A percentile compares a stretch with the other conserved stretches of the same genome.
These are phyloP conservation scores for Aspergillus fumigatiaffinis DNA, from an alignment of 2,329 filamentous ascomycete species.

Conservation along the genomic window DNA sequence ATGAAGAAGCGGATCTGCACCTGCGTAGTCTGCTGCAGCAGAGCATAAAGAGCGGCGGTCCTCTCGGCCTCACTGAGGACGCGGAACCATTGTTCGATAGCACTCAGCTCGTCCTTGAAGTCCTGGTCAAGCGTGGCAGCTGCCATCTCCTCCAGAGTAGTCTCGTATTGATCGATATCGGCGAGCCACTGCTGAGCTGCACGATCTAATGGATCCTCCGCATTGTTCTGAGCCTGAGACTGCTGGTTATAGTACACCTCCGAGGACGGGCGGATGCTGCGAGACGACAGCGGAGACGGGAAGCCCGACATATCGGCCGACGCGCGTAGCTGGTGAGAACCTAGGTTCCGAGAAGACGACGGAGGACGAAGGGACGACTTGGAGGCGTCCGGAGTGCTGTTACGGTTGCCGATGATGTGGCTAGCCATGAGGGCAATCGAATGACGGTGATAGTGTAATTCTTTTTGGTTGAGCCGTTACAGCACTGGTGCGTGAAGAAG, in stretches of 20 bases:
- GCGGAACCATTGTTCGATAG: constrained; percentile 99
- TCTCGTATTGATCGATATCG: constrained; percentile 98
- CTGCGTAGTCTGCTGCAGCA: constrained; percentile 97
- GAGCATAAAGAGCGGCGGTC: constrained; percentile 88
- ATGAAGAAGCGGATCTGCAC: constrained; percentile 99
- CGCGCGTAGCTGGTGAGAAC: constrained; percentile 81
- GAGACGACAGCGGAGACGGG: constrained; percentile 65
- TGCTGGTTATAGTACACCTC: constrained; percentile 86
- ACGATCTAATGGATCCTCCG: constrained; percentile 86
- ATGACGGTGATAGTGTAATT: background rate
- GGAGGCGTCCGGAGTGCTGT: constrained; percentile 91
- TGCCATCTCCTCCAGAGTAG: constrained; percentile 98
- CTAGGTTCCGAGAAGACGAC: constrained; percentile 73
- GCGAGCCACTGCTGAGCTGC: constrained; percentile 98
- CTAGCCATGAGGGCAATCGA: constrained; percentile 50
- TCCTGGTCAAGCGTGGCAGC: constrained; percentile 98
- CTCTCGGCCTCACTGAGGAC: constrained; percentile 95
- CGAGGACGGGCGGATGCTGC: constrained; percentile 84
- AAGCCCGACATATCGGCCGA: constrained; percentile 95
- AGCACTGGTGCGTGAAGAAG: constrained; percentile 16
- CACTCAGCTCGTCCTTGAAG: constrained; percentile 98
- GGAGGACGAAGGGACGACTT: constrained; percentile 78
- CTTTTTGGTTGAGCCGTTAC: background rate
- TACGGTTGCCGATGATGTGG: constrained; percentile 75
- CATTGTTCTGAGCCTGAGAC: constrained; percentile 61